Conservation (phyloP, 2,329 filamentous ascomycete genomes). For the Penicillium janthinellum region DNA sequence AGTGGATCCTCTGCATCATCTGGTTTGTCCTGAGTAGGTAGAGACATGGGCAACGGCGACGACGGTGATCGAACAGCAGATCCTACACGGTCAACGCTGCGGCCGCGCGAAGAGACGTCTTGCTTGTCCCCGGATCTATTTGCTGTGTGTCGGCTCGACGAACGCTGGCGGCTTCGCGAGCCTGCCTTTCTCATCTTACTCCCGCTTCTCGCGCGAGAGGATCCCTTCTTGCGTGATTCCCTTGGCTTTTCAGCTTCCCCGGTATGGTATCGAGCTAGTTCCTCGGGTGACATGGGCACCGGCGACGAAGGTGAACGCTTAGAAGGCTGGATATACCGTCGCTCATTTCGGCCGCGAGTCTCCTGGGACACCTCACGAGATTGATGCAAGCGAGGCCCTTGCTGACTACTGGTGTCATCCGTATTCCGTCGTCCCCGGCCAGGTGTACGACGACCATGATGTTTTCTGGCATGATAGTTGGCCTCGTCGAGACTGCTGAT, state of each 20-base stretch:
- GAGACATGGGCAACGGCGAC: conserved; percentile 73
- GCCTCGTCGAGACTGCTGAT: conserved; percentile 84
- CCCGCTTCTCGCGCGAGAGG: conserved; percentile 33
- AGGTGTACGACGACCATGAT: conserved; percentile 47
- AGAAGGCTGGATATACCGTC: conserved; percentile 70
- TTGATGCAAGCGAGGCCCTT: conserved; percentile 52
- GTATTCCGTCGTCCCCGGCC: conserved; percentile 56
- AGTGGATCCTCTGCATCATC: conserved; percentile 65
- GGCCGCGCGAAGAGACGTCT: conserved; percentile 52
- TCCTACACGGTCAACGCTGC: conserved; percentile 62
- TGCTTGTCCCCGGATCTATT: conserved; percentile 36
- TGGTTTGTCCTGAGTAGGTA: conserved; percentile 53
- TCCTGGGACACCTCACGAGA: conserved; percentile 68
- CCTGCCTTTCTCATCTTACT: conserved; percentile 58
- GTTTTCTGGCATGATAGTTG: conserved; percentile 60
- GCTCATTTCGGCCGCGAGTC: conserved; percentile 63
- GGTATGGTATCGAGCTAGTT: conserved; percentile 56
- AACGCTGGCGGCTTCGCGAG: conserved; percentile 41
- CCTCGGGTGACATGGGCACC: conserved; percentile 90
- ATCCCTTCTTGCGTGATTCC: conserved; percentile 38
- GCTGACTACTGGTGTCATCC: conserved; percentile 50
- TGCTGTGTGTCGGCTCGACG: conserved; percentile 46
- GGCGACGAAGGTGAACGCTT: conserved; percentile 92
- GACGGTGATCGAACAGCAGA: conserved; percentile 71
- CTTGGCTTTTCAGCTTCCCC: conserved; percentile 50